Percentiles rank a stretch among this genome's conserved stretches.
Conservation (phyloP, 768 basidiomycete species). For the Thelephora ganbajun region DNA sequence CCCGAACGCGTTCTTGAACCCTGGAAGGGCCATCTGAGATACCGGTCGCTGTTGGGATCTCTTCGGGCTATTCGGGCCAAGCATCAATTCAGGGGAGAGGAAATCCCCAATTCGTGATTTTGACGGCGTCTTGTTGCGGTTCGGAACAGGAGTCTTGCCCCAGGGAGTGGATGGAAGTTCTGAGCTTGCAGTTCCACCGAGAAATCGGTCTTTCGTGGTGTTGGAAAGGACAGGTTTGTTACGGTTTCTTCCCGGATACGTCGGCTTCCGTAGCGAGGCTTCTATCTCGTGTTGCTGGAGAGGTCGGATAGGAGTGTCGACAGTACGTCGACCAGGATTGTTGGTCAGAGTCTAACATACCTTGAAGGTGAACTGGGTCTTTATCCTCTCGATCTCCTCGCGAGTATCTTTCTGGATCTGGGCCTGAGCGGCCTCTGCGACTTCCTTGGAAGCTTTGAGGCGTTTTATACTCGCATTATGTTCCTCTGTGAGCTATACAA, state of each 20-base stretch:
- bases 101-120: no score
- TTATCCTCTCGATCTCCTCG: slow-evolving; percentile 55
- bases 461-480: slow-evolving; percentile 43
- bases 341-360: slow-evolving; percentile 21
- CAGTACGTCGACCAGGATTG: neutral
- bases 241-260: slow-evolving; percentile 27
- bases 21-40: no score
- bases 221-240: slow-evolving; percentile 24
- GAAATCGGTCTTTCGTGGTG: slow-evolving; percentile 3
- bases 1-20: slow-evolving; percentile 6
- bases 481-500: slow-evolving; percentile 35
- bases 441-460: slow-evolving; percentile 46
- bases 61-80: slow-evolving; percentile 7
- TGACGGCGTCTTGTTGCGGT: no score
- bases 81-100: no score
- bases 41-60: slow-evolving; percentile 10
- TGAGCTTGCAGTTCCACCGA: no score
- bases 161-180: no score
- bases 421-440: slow-evolving; percentile 39
- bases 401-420: slow-evolving; percentile 48
- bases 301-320: neutral
- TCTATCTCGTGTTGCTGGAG: slow-evolving; percentile 60
- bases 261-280: slow-evolving; percentile 34
- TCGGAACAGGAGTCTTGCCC: no score
- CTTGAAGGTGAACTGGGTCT: slow-evolving; percentile 57